Conservation (phyloP, 2,329 filamentous ascomycete species). For the Aspergillus aculeatus region DNA sequence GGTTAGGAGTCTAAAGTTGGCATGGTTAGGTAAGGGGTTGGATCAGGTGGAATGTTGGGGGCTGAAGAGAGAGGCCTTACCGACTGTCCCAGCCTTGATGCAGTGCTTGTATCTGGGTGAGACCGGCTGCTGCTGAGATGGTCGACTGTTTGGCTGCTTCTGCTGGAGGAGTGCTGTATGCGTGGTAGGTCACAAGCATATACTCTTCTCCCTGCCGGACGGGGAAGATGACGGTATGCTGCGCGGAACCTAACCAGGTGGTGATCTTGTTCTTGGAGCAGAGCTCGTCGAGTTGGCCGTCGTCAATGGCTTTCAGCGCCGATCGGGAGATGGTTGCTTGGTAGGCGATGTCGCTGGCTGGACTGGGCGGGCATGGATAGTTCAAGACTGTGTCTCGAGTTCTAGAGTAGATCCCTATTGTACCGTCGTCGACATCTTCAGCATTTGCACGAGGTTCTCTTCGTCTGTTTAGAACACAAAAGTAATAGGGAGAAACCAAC, state of each 20-base stretch:
- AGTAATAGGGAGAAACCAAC: background rate
- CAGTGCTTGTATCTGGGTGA: background rate
- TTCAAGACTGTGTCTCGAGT: background rate
- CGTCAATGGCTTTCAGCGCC: background rate
- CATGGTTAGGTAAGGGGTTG: background rate
- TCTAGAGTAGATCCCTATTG: background rate
- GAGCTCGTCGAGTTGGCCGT: background rate
- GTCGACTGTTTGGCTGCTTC: background rate
- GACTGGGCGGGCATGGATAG: background rate
- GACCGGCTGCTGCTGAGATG: background rate
- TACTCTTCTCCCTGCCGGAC: background rate
- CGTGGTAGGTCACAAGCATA: background rate
- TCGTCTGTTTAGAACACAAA: no score
- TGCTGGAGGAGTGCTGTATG: background rate
- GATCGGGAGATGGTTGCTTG: constrained; percentile 1
- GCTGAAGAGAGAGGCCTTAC: background rate
- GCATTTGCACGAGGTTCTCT: background rate
- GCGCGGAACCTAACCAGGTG: background rate
- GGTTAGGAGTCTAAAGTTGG: background rate
- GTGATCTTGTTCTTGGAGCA: background rate
- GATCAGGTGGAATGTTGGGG: background rate
- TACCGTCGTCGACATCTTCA: background rate
- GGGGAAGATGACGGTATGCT: constrained; percentile 3
- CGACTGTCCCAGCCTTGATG: constrained; percentile 2
- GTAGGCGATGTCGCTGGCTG: background rate